A percentile compares a stretch with the other conserved stretches of the same genome.
Conservation (phyloP, 2,329 filamentous ascomycete species). For the Camptophora hylomeconis region DNA sequence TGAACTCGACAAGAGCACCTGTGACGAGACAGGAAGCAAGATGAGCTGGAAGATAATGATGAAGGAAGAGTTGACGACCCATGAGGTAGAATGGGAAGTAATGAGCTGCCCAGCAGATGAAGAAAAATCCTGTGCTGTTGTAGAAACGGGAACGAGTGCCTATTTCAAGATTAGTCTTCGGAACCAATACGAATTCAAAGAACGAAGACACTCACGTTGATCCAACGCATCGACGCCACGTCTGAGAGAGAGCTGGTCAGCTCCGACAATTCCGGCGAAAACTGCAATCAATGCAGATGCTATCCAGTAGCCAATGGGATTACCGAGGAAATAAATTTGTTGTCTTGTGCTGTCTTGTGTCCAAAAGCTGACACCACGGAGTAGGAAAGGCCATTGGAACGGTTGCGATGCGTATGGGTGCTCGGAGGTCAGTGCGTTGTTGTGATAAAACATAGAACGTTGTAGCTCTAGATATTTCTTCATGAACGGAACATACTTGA, state of each 20-base stretch:
- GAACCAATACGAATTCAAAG: constrained; percentile 1
- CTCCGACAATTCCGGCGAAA: constrained; percentile 79
- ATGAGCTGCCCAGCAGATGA: constrained; percentile 93
- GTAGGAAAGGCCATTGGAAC: constrained; percentile 94
- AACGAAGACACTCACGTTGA: constrained; percentile 57
- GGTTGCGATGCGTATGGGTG: constrained; percentile 93
- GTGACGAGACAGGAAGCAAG: constrained; percentile 82
- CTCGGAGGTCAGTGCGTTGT: constrained; percentile 92
- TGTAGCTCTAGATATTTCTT: constrained; percentile 94
- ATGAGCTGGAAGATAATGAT: constrained; percentile 93
- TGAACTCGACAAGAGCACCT: constrained; percentile 83
- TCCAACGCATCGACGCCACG: constrained; percentile 89
- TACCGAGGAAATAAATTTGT: constrained; percentile 98
- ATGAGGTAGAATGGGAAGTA: constrained; percentile 97
- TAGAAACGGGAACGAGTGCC: constrained; percentile 88
- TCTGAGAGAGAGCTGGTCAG: constrained; percentile 85
- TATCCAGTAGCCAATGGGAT: constrained; percentile 96
- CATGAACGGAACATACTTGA: constrained; percentile 78
- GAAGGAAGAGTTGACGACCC: constrained; percentile 94
- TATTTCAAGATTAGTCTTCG: constrained; percentile 22
- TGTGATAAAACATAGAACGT: constrained; percentile 98
- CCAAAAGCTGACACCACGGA: constrained; percentile 98
- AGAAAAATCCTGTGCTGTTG: constrained; percentile 98
- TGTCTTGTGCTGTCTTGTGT: constrained; percentile 87
- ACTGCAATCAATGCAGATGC: constrained; percentile 84